These are phyloP conservation scores for Tylopilus sp. DNA, from an alignment of 768 basidiomycete genomes.

Conservation along the genomic window DNA sequence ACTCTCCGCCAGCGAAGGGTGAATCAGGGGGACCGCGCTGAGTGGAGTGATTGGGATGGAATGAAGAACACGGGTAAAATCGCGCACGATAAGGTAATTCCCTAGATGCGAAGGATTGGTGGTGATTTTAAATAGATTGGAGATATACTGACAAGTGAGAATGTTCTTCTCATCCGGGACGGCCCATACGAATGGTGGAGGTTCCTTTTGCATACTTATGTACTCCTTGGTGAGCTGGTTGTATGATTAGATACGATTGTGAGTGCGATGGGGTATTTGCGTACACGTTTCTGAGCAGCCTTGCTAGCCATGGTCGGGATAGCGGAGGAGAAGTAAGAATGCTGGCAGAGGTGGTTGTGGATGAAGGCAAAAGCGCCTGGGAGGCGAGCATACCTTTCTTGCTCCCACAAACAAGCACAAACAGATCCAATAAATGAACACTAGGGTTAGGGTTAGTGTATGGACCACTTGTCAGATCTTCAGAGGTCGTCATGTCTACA, in stretches of 20 bases:
- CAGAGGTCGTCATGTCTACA: constrained; percentile 14
- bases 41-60: constrained; percentile 4
- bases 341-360: constrained; percentile 21
- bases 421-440: constrained; percentile 3
- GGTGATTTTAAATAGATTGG: constrained; percentile 2
- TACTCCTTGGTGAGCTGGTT: constrained; percentile 82
- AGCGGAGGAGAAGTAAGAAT: background rate
- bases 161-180: constrained; percentile 98
- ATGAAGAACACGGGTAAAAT: constrained; percentile 1
- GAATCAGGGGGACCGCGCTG: constrained; percentile 94
- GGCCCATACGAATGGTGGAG: constrained; percentile 96
- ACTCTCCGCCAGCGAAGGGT: constrained; percentile 89
- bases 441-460: constrained; percentile 22
- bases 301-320: constrained; percentile 67
- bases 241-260: background rate
- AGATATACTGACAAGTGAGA: constrained; percentile 69
- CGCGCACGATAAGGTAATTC: constrained; percentile 89
- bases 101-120: constrained; percentile 45
- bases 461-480: background rate
- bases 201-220: constrained; percentile 85
- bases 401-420: constrained; percentile 28
- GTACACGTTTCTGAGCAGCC: constrained; percentile 81
- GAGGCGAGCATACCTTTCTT: constrained; percentile 20
- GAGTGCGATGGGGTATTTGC: constrained; percentile 19
- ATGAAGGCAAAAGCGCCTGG: constrained; percentile 20